These are phyloP conservation scores for Gnomoniopsis smithogilvyi DNA, from an alignment of 2,329 filamentous ascomycete genomes.

Conservation along the genomic window DNA sequence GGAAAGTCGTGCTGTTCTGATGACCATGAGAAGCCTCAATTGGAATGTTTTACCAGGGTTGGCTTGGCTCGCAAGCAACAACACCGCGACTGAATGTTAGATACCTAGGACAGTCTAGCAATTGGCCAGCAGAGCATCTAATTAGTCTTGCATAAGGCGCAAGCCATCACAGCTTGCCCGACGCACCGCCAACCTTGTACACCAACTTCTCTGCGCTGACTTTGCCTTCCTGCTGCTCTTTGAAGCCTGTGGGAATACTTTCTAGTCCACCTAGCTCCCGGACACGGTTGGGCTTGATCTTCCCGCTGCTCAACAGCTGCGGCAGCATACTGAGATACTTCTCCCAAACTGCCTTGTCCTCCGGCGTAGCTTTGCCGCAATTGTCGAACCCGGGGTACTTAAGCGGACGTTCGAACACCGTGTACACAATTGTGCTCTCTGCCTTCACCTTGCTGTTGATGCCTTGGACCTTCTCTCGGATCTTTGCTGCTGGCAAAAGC, in stretches of 20 bases:
- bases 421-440: conserved; percentile 31
- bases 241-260: conserved; percentile 26
- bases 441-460: conserved; percentile 24
- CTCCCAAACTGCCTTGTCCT: conserved; percentile 30
- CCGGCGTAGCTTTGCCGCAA: conserved; percentile 24
- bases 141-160: neutral
- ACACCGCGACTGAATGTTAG: no score
- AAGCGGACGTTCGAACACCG: conserved; percentile 27
- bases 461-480: conserved; percentile 20
- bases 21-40: no score
- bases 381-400: conserved; percentile 25
- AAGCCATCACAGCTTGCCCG: neutral
- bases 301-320: conserved; percentile 23
- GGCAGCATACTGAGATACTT: conserved; percentile 29
- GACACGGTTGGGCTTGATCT: conserved; percentile 28
- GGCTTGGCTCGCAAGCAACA: no score
- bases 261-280: conserved; percentile 27
- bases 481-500: neutral
- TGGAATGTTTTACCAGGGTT: no score
- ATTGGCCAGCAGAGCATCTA: no score
- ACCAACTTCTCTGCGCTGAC: conserved; percentile 31
- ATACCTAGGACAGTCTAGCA: no score
- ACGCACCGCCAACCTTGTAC: conserved; percentile 25
- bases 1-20: no score
- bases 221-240: conserved; percentile 25